Base-by-base conservation (phyloP, 2,329 filamentous ascomycete genomes). In the Paecilomyces fulvus region DNA sequence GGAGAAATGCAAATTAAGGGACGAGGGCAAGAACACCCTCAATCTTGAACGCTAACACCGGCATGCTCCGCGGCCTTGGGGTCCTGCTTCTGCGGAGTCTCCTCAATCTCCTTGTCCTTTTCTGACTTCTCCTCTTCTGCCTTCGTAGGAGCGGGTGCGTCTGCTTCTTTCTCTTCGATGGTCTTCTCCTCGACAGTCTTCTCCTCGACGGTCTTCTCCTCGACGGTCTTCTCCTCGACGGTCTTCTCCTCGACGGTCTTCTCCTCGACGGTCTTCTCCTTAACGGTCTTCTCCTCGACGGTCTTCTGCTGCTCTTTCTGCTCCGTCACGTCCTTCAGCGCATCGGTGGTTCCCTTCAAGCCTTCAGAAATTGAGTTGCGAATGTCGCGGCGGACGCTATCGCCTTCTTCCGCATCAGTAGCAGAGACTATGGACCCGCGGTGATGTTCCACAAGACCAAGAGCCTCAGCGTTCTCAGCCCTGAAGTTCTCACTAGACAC, bases 371-470 rank as follows among this genome's bases (percentile, higher is more conserved):
- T 67, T 3, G 73, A 74, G 49, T 69, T 66, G 10, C 73, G 67
- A 43, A 75, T 64, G 56, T 75, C 72, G 48, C 66, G 63, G 17
- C 67, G 66, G 5, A 70, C 63, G 55, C 70, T 65, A n/a, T 70
- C 67, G 30, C 67, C 65, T 55, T 73, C 73, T 37, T 65, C 68
- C 14, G 65, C 60, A 14, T 68, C 68, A 0, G 67, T 66, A 3
- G 65, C 66, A 23, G 70, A 70, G 8, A 74, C 63, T 30, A 70
- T 69, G 7, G 71, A 71, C 0, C 65, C 65, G 23, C 70, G 72
- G 58, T 75, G 72, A 58, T 74, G 72, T 54, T 65, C 65, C n/a
- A 72, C 65, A n/a, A 74, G 59, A 3, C 71, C 71, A 56, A 73
- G 57, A 55, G 61, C 56, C 59, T 69, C 67, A 46, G 65, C 67